phyloP scores from a whole-genome alignment of 805 yeast species.

The Spencermartinsiella europaea region DNA sequence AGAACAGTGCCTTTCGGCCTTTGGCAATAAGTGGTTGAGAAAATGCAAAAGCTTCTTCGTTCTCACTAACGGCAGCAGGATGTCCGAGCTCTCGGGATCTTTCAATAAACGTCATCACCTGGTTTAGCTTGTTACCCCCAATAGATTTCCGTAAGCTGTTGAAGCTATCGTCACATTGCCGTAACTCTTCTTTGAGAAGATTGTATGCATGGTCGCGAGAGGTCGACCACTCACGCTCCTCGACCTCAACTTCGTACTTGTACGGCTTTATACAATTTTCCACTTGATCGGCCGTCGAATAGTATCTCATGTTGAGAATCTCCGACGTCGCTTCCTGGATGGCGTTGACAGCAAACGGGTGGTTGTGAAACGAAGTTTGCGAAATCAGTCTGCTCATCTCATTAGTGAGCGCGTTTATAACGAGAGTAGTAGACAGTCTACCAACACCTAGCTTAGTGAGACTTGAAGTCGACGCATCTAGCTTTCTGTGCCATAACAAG shows the following conservation, averaged over 20 bases:
- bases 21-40: conserved; percentile 65
- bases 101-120: conserved; percentile 66
- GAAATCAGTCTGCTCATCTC: conserved; percentile 73
- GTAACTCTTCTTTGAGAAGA: conserved; percentile 75
- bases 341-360: conserved; percentile 78
- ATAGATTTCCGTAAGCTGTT: conserved; percentile 57
- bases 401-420: conserved; percentile 71
- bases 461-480: conserved; percentile 77
- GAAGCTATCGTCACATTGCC: conserved; percentile 69
- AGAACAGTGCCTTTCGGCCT: conserved; percentile 80
- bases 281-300: conserved; percentile 95
- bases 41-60: conserved; percentile 78
- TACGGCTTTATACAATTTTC: conserved; percentile 98
- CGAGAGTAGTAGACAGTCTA: conserved; percentile 73
- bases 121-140: conserved; percentile 79
- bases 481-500: conserved; percentile 78
- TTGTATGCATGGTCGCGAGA: conserved; percentile 74
- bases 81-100: conserved; percentile 17
- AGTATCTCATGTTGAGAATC: conserved; percentile 72
- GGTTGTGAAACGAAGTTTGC: conserved; percentile 70
- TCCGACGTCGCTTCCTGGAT: conserved; percentile 80
- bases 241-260: conserved; percentile 94
- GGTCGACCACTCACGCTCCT: conserved; percentile 86
- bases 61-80: conserved; percentile 23
- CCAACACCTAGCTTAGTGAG: conserved; percentile 94